Evolutionary conservation across 208 protist species (phyloP).

Genomic region (Zelonia costaricensis): DNA sequence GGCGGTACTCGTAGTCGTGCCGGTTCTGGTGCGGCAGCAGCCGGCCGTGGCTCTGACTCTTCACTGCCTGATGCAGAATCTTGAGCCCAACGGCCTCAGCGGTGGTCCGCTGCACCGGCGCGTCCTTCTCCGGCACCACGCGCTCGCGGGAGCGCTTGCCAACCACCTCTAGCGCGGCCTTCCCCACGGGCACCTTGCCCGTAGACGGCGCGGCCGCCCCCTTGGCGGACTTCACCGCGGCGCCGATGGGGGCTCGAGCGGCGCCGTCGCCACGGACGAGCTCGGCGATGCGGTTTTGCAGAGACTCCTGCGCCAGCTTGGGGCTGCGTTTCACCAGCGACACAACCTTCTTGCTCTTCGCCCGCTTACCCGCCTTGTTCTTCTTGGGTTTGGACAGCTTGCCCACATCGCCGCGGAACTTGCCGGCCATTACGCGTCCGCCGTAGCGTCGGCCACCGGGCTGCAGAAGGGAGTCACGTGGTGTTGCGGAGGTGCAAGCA

Average conservation of each 20-base stretch:
- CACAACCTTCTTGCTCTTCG: constrained; percentile 53
- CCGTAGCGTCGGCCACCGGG: not conserved
- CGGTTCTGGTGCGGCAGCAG: constrained; percentile 70
- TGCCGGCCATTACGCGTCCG: constrained; percentile 76
- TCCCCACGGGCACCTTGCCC: constrained; percentile 51
- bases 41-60: constrained; percentile 78
- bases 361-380: constrained; percentile 42
- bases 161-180: constrained; percentile 68
- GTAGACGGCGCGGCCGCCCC: not conserved
- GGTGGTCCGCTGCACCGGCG: constrained; percentile 44
- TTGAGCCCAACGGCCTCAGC: constrained; percentile 67
- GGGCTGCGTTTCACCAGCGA: constrained; percentile 76
- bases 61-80: constrained; percentile 75
- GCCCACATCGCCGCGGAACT: constrained; percentile 76
- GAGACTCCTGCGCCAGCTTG: constrained; percentile 50
- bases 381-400: constrained; percentile 68
- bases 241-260: not conserved
- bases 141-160: constrained; percentile 40
- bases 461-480: not conserved
- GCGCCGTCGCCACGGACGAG: constrained; percentile 31
- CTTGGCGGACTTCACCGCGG: constrained; percentile 1
- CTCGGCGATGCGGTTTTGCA: constrained; percentile 72
- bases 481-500: no score
- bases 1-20: constrained; percentile 90
- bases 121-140: constrained; percentile 27